Percentiles rank a stretch among this genome's conserved stretches.
phyloP scores from a whole-genome alignment of 495 filamentous ascomycete genomes.

The Podospora pseudopauciseta region DNA sequence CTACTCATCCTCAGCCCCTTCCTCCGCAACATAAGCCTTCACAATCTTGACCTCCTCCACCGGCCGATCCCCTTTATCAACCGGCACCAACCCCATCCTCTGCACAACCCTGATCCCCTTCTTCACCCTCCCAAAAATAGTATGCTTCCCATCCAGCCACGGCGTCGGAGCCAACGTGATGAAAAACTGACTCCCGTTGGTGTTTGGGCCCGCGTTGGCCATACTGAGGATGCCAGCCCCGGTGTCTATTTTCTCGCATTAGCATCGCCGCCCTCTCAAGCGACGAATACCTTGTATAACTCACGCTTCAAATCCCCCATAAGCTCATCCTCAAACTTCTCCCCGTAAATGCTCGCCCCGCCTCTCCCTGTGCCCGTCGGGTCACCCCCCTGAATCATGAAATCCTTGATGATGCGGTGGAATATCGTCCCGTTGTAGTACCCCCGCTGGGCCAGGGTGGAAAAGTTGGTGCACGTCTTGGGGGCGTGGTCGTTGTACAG shows the following conservation, averaged over 20 bases:
- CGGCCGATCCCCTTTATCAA: constrained; percentile 74
- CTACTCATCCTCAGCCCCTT: constrained; percentile 37
- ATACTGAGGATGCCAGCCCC: constrained; percentile 91
- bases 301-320: constrained; percentile 60
- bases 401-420: constrained; percentile 92
- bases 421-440: constrained; percentile 86
- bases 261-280: background rate
- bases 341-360: constrained; percentile 85
- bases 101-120: constrained; percentile 77
- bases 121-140: constrained; percentile 93
- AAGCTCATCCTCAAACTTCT: constrained; percentile 95
- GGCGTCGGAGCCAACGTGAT: constrained; percentile 93
- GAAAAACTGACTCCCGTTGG: constrained; percentile 87
- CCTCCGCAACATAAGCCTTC: constrained; percentile 62
- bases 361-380: constrained; percentile 94
- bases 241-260: constrained; percentile 50
- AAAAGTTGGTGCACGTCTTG: constrained; percentile 85
- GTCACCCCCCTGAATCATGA: constrained; percentile 97
- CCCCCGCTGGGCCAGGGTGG: constrained; percentile 67
- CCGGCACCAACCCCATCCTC: constrained; percentile 89
- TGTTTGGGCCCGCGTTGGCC: constrained; percentile 93
- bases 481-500: constrained; percentile 61
- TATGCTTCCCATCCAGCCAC: constrained; percentile 97
- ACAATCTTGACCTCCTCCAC: constrained; percentile 79
- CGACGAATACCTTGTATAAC: background rate